Conservation (phyloP, 140 eudicot genomes). For the Oenanthe javanica region DNA sequence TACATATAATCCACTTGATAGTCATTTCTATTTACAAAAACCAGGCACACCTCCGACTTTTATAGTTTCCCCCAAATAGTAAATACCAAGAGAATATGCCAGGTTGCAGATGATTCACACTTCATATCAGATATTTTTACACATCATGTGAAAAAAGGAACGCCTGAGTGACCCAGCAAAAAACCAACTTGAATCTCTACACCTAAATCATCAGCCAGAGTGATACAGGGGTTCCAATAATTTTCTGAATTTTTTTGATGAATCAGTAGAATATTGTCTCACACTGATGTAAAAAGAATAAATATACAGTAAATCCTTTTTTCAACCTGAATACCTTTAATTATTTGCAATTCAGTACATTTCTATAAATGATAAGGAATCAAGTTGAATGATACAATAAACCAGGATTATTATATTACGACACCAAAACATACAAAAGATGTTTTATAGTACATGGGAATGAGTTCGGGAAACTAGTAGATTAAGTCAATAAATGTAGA, state of each 20-base stretch:
- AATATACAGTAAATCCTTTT: not conserved
- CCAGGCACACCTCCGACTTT: not conserved
- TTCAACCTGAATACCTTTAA: not conserved
- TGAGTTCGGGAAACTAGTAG: not conserved
- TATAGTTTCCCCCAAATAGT: not conserved
- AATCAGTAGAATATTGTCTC: not conserved
- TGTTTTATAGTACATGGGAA: not conserved
- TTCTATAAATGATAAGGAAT: not conserved
- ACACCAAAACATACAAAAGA: not conserved
- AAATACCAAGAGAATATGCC: not conserved
- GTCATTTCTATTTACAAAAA: not conserved
- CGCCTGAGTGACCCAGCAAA: not conserved
- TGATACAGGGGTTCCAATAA: not conserved
- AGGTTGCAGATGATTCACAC: not conserved
- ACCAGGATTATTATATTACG: not conserved
- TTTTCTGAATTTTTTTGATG: not conserved
- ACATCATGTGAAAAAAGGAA: not conserved
- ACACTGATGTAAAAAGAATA: not conserved
- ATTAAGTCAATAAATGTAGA: not conserved
- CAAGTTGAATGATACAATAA: not conserved
- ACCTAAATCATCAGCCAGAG: not conserved
- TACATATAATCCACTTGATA: not conserved
- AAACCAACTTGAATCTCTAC: not conserved
- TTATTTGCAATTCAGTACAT: not conserved
- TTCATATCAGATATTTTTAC: not conserved